Percentiles rank a stretch among this genome's conserved stretches.
Evolutionary conservation across 495 filamentous ascomycete species (phyloP).

Genomic region (Annulohypoxylon bovei): DNA sequence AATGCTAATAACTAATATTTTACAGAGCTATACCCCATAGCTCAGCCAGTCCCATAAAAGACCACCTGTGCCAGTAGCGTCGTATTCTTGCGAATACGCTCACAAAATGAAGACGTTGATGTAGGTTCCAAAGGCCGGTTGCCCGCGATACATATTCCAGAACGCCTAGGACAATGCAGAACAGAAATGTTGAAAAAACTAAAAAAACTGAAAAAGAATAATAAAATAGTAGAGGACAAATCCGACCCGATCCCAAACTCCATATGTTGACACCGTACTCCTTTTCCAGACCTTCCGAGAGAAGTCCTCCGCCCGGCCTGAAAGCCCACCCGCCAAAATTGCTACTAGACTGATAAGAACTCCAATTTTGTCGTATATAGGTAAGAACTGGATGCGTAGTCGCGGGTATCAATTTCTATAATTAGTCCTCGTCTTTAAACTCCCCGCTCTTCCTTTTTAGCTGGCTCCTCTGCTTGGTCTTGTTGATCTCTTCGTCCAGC

Average conservation of each 20-base stretch:
- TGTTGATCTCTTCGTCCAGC: conserved; percentile 42
- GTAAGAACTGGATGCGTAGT: background rate
- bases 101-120: conserved; percentile 11
- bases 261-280: conserved; percentile 15
- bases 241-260: background rate
- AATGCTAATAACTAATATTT: conserved; percentile 16
- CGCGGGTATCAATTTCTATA: conserved; percentile 8
- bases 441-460: conserved; percentile 17
- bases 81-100: conserved; percentile 12
- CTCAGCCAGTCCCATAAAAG: background rate
- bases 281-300: conserved; percentile 18
- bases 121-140: background rate
- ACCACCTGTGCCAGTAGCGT: background rate
- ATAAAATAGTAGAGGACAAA: background rate
- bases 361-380: background rate
- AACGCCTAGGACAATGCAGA: conserved; percentile 24
- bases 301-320: conserved; percentile 7
- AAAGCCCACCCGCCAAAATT: conserved; percentile 17
- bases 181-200: too few relatives aligned
- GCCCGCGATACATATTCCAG: conserved; percentile 6
- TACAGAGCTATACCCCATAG: conserved; percentile 20
- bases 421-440: conserved; percentile 30
- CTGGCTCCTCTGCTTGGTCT: conserved; percentile 43
- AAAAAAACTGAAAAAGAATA: background rate
- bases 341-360: background rate